Evolutionary conservation across 2,329 filamentous ascomycete species (phyloP), one percentile per base, ranked within the genome.

Genomic region (Xylaria sp.): DNA sequence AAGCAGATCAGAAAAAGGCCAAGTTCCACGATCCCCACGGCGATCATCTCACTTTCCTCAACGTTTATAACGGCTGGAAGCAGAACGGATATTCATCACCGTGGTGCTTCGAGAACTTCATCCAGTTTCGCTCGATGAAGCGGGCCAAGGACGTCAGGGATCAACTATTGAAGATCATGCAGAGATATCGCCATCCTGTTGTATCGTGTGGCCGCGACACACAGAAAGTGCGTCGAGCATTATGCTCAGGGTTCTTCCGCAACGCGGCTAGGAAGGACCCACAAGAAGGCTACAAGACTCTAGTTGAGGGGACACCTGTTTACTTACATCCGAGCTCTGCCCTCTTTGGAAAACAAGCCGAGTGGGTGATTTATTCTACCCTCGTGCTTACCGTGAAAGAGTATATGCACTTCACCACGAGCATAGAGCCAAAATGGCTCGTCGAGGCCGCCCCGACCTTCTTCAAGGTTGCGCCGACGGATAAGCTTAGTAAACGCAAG

Each of bases 51-150:
- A 99, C 96, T 0, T 86, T 98, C 0, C 88, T 99, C 51, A 99
- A 99, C 75, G 94, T 99, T 0, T 99, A 97, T 84, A 97, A 98
- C 77, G 90, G 88, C n/a, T 99, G 96, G 96, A 97, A 97, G 79
- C 87, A 91, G 53, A 92, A 90, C 71, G 91, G 91, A 6, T 97
- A 89, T 81, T 92, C 90, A 59, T 93, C 90, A 66, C 90, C 94
- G 0, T 99, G 96, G 96, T 98, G 96, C 78, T 95, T 93, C 74
- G 97, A 99, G 78, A 98, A 99, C 81, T 99, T 97, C 79, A 96
- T 99, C 78, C 94, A 98, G 78, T 94, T 93, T 4, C 89, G 94
- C 1, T 91, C 90, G 40, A 97, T 99, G 88, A 88, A 90, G 67
- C 91, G 95, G 12, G 94, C 93, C 10, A 93, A 95, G 79, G 96